Conservation (phyloP, 2,329 filamentous ascomycete species). For the Saccharata proteae region DNA sequence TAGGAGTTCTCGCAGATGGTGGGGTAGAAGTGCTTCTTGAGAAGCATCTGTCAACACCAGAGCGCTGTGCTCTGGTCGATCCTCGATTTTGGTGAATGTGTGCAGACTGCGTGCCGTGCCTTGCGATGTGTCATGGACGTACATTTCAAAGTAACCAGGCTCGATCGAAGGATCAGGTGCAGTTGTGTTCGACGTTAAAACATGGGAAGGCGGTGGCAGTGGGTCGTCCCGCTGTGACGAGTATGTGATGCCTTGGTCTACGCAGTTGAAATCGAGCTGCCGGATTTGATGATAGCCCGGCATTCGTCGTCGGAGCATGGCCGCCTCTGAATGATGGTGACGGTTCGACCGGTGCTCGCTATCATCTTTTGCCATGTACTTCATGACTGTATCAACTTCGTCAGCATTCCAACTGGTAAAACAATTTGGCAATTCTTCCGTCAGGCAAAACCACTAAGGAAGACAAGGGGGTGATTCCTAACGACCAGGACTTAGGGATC, state of each 20-base stretch:
- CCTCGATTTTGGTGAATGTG: slow-evolving; percentile 25
- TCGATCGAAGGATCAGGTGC: neutral
- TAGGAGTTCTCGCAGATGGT: slow-evolving; percentile 7
- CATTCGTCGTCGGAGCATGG: slow-evolving; percentile 7
- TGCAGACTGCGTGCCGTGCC: slow-evolving; percentile 18
- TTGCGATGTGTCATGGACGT: slow-evolving; percentile 23
- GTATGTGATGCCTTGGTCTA: slow-evolving; percentile 5
- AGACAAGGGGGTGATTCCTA: neutral
- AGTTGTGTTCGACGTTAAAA: slow-evolving; percentile 4
- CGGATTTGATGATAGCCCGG: slow-evolving; percentile 2
- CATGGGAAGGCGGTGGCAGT: slow-evolving; percentile 7
- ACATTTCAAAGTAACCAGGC: slow-evolving; percentile 26
- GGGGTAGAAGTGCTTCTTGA: slow-evolving; percentile 1
- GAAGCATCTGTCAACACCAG: slow-evolving; percentile 1
- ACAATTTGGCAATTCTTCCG: no score
- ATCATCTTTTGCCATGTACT: slow-evolving; percentile 28
- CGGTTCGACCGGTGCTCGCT: slow-evolving; percentile 13
- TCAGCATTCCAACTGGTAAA: slow-evolving; percentile 18
- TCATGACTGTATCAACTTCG: slow-evolving; percentile 24
- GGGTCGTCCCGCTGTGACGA: slow-evolving; percentile 1
- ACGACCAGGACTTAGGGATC: neutral
- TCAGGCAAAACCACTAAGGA: neutral
- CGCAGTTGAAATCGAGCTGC: slow-evolving; percentile 5
- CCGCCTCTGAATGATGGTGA: slow-evolving; percentile 5
- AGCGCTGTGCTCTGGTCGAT: slow-evolving; percentile 13